Evolutionary conservation across 2,329 filamentous ascomycete genomes (phyloP).

Genomic region (Zalaria obscura): DNA sequence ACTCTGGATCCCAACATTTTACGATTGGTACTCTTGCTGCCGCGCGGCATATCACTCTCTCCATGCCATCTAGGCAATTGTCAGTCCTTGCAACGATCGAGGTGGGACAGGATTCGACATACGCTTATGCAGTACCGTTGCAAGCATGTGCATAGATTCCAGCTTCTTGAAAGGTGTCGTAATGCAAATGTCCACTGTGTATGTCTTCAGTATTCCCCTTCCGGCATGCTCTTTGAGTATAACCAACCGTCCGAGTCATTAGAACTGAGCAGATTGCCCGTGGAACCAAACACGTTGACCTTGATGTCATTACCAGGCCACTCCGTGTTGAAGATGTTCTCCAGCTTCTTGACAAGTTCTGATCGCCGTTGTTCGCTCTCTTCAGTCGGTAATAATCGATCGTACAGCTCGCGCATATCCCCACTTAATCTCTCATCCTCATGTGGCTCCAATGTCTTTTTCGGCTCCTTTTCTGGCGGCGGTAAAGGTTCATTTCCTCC

Average conservation of each 20-base stretch:
- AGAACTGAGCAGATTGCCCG: conserved; percentile 85
- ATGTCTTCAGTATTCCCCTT: not conserved
- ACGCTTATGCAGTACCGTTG: conserved; percentile 74
- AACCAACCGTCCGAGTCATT: conserved; percentile 83
- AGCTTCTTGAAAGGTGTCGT: conserved; percentile 79
- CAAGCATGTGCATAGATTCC: conserved; percentile 81
- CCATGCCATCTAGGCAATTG: conserved; percentile 64
- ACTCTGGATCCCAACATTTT: conserved; percentile 94
- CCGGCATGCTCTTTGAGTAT: not conserved
- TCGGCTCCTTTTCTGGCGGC: conserved; percentile 52
- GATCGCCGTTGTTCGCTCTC: conserved; percentile 64
- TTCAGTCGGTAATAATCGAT: conserved; percentile 66
- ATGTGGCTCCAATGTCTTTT: conserved; percentile 54
- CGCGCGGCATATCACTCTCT: conserved; percentile 87
- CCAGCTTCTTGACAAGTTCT: conserved; percentile 72
- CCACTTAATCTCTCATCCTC: conserved; percentile 63
- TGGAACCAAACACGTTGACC: conserved; percentile 94
- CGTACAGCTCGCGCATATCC: conserved; percentile 77
- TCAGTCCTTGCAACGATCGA: not conserved
- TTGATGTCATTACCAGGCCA: conserved; percentile 86
- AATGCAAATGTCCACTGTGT: conserved; percentile 87
- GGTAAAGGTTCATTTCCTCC: conserved; percentile 69
- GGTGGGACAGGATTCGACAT: conserved; percentile 25
- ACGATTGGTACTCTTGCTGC: conserved; percentile 96
- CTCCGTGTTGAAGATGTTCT: conserved; percentile 73